Evolutionary conservation across 306 rosid genomes (phyloP), one percentile per base, ranked within the genome.

Genomic region (Arachis hypogaea): DNA sequence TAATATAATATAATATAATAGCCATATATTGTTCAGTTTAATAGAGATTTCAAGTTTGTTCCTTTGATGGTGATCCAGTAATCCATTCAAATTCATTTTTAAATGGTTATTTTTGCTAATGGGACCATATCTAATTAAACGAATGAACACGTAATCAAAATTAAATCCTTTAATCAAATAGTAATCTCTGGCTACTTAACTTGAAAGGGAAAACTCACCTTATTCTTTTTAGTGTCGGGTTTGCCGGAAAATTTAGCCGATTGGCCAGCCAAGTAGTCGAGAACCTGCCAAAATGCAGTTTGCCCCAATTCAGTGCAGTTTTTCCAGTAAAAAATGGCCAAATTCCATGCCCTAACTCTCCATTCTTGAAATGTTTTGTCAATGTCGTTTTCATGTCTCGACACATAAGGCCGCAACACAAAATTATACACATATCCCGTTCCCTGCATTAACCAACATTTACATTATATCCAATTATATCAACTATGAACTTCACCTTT

Each of bases 261-360:
- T 30, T 86, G 92, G 66, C 73, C 75, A 16, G 91, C 84, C 65
- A 95, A 49, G 84, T 68, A 81, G 10, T 85, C 82, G 1, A 92
- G 58, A 75, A 82, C 78, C 54, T 92, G 90, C 68, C 86, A 77
- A 74, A 90, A 83, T 2, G 93, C 86, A 4, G 88, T 40, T 36
- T 88, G 86, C 4, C 96, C 94, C 46, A 87, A 73, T 10, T 90
- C 84, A n/a, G 96, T 59, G 73, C 88, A 92, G 75, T 90, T 82
- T 78, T 88, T 81, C 86, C 91, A 77, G 81, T 95, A 85, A 83
- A 86, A 88, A 5, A 87, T 49, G 46, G 90, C 90, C 77, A 92
- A 79, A 71, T 92, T 96, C 99, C 96, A 90, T 33, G 70, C 89
- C 56, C 90, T 87, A 2, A 72, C 79, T 74, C 89, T 87, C 90